Evolutionary conservation across 306 rosid genomes (phyloP), one percentile per base, ranked within the genome.

Genomic region (Styphnolobium japonicum): DNA sequence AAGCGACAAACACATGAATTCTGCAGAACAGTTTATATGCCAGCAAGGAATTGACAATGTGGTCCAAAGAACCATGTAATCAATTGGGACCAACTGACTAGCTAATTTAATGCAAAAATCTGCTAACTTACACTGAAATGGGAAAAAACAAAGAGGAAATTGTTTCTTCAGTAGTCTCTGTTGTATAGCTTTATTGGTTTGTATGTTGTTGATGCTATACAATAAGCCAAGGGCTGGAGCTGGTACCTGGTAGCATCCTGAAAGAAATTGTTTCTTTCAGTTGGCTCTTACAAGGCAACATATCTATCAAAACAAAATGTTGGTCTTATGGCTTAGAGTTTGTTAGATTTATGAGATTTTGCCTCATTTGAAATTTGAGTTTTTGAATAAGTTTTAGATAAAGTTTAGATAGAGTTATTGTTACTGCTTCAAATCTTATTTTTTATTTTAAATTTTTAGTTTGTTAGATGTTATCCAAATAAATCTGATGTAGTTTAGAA

Each of bases 1-100:
- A 88, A 74, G 53, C 7, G 89, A 88, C 88, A 84, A 71, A 82
- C 34, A 60, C 25, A 51, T 42, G 56, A 40, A 67, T 80, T 82
- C 52, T 27, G 46, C 76, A 61, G 4, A 62, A 37, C 34, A 79
- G 77, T 75, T 64, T 64, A 31, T n/a, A 4, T 75, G 79, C 69
- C 66, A 74, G 70, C 77, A 64, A 48, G 70, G 73, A 10, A 66
- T 71, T 55, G 67, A 48, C 75, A 80, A 5, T 57, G 91, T 77
- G 90, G 87, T 86, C 91, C 90, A 79, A 43, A 73, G 22, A n/a
- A 27, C 73, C 73, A 37, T 70, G 73, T 39, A 14, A 6, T 15
- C 69, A 62, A 23, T n/a, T 51, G 58, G 80, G 67, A 75, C 61
- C 55, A 67, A 55, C 9, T 11, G 23, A 61, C 34, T 63, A 62